A percentile compares a stretch with the other conserved stretches of the same genome.
Conservation (phyloP, 164 flowering plant species). For the Dillenia suffruticosa region DNA sequence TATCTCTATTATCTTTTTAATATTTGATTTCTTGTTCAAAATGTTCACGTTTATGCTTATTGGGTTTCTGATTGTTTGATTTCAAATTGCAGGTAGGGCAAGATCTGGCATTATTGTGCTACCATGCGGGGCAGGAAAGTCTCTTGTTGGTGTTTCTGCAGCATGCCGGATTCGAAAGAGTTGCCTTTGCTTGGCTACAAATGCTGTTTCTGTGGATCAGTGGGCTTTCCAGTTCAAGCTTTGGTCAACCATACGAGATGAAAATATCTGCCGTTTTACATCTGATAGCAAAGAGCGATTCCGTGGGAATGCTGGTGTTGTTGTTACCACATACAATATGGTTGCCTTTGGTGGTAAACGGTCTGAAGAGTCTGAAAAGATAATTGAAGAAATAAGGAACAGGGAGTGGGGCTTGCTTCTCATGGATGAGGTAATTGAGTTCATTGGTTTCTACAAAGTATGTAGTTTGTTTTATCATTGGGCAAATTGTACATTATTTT, state of each 20-base stretch:
- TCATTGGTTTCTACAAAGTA: no score
- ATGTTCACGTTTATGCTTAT: no score
- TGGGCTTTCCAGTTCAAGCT: conserved; percentile 98
- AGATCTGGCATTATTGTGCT: conserved; percentile 98
- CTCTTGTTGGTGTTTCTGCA: conserved; percentile 98
- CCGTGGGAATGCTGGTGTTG: conserved; percentile 96
- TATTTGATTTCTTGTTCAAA: no score
- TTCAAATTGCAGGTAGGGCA: conserved; percentile 74
- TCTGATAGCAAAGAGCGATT: conserved; percentile 98
- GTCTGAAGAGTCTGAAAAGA: conserved; percentile 98
- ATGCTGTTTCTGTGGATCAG: conserved; percentile 99
- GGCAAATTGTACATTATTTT: background rate
- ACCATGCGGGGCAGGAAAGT: conserved; percentile 99
- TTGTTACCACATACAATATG: conserved; percentile 98
- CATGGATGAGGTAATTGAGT: conserved; percentile 85
- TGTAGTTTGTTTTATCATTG: no score
- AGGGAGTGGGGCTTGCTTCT: conserved; percentile 99
- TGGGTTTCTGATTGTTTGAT: no score
- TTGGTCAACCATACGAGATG: conserved; percentile 91
- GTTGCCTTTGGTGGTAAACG: conserved; percentile 99
- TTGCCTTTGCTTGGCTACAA: conserved; percentile 98
- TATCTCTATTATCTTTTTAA: no score
- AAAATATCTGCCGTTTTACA: conserved; percentile 92
- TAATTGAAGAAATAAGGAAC: conserved; percentile 94
- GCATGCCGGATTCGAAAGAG: conserved; percentile 88